Evolutionary conservation across 208 protist genomes (phyloP), one percentile per base, ranked within the genome.

Genomic region (Trichomonas gallinae): DNA sequence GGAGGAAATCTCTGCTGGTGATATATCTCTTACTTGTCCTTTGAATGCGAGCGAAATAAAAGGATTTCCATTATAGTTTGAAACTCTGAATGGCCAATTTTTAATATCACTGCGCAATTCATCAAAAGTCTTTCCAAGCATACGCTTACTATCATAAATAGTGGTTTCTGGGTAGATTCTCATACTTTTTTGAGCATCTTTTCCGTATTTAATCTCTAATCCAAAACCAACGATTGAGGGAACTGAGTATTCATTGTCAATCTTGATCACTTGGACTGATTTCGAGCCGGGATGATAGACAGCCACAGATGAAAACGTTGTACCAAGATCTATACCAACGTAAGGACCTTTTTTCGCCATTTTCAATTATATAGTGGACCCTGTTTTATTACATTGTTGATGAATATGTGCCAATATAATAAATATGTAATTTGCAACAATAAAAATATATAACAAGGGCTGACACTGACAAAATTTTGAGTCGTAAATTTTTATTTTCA

Each of bases 201-300:
- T 99, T 93, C 99, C 97, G 96, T 97, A 63, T 97, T 97, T 96
- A 48, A 83, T 72, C 36, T 96, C 87, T 15, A 11, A 98, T 96
- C 98, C 99, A 98, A 99, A 99, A 31, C 99, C 99, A 38, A 99
- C 99, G 88, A 98, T 99, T 13, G 99, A 99, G 31, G 99, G 99
- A 21, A 99, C 99, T 46, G 99, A 99, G 96, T 99, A 98, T 98
- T 99, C 99, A 97, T 99, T 99, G 91, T 99, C 98, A 96, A 99
- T 99, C 97, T 99, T 99, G 38, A 99, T 98, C 82, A 99, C 99
- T 97, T 99, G 99, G 98, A 99, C 98, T 34, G 97, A 97, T 38
- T 96, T 91, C 38, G 97, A 97, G 46, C 97, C 97, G 89, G n/a
- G 88, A 13, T 97, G 85, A 49, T 96, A 98, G 23, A 98, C 97